Percentiles rank a stretch among this genome's conserved stretches.
phyloP scores from a whole-genome alignment of 2,329 filamentous ascomycete genomes.

The Aspergillus thermomutatus region DNA sequence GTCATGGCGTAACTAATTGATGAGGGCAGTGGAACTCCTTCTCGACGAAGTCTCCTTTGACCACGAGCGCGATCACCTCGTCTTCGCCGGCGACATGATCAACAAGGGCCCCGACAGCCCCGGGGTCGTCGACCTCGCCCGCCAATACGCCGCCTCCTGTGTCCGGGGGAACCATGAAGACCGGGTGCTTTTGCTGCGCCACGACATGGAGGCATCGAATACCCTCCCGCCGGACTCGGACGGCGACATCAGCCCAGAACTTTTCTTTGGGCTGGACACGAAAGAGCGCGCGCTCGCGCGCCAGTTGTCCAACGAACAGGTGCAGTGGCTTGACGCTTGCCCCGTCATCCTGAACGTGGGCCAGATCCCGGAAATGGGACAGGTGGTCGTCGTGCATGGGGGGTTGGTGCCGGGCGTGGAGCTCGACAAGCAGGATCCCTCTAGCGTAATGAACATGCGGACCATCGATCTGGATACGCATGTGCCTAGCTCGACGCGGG shows the following conservation, averaged over 20 bases:
- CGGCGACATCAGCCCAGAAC: conserved; percentile 27
- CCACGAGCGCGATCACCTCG: conserved; percentile 63
- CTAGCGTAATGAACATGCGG: conserved; percentile 89
- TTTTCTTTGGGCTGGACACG: conserved; percentile 12
- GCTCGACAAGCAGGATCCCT: conserved; percentile 69
- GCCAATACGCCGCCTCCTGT: conserved; percentile 69
- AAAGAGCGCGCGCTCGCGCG: conserved; percentile 53
- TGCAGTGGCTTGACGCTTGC: conserved; percentile 65
- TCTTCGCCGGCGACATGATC: conserved; percentile 76
- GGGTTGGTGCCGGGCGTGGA: conserved; percentile 75
- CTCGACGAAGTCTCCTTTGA: conserved; percentile 66
- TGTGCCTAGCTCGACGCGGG: conserved; percentile 50
- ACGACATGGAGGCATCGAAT: conserved; percentile 37
- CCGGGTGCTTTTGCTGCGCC: conserved; percentile 66
- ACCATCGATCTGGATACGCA: conserved; percentile 65
- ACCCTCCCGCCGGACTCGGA: conserved; percentile 20
- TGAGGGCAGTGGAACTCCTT: conserved; percentile 49
- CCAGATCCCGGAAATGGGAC: conserved; percentile 56
- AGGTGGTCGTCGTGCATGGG: conserved; percentile 76
- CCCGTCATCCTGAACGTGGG: conserved; percentile 77
- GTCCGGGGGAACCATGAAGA: conserved; percentile 96
- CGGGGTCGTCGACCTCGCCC: conserved; percentile 73
- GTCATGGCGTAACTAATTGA: not conserved
- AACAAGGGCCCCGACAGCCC: conserved; percentile 81
- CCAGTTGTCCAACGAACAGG: conserved; percentile 57